Base-by-base conservation (phyloP, 768 basidiomycete genomes). In the Podaxis rugospora region DNA sequence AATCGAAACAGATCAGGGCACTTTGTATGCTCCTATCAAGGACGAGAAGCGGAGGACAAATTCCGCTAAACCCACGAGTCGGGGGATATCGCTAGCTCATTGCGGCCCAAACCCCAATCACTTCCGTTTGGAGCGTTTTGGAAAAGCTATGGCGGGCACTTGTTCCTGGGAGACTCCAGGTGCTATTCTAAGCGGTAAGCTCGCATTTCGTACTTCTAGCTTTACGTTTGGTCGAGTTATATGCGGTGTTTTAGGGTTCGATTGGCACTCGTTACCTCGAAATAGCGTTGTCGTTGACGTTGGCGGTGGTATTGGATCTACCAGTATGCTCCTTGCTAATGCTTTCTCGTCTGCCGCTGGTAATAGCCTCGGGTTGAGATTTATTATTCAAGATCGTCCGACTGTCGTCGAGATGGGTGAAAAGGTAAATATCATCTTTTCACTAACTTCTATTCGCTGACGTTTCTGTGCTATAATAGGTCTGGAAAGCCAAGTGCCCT, bases 61-160 rank as follows among this genome's bases (percentile, higher is more conserved):
- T 25, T 49, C 47, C 23, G 47, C 23, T 6, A 16, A 49, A 49
- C 42, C 11, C 42, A 44, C 42, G 42, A 44, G 25, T 13, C 59
- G n/a, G n/a, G 59, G 46, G 9, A 13, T 35, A 5, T 11, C 53
- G 13, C 5, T 18, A n/a, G 21, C 35, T n/a, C 32, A 16, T 5
- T 36, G 46, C 5, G 53, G 25, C 13, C 52, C 66, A n/a, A 78
- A 77, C 61, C 64, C 72, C 47, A 84, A 83, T 65, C 73, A 75
- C 21, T 83, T 80, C 61, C 74, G 89, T 53, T 74, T 91, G 59
- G 80, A 84, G 63, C 76, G 89, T 37, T 92, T 92, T 66, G 89
- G 88, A 32, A 84, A 82, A 59, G 88, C 89, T 3, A 92, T 92
- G 90, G 79, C 79, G 5, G 88, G 87, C 18, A 88, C 89, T 4